Base-by-base conservation (phyloP, 2,329 filamentous ascomycete genomes). In the Beauveria rudraprayagi region DNA sequence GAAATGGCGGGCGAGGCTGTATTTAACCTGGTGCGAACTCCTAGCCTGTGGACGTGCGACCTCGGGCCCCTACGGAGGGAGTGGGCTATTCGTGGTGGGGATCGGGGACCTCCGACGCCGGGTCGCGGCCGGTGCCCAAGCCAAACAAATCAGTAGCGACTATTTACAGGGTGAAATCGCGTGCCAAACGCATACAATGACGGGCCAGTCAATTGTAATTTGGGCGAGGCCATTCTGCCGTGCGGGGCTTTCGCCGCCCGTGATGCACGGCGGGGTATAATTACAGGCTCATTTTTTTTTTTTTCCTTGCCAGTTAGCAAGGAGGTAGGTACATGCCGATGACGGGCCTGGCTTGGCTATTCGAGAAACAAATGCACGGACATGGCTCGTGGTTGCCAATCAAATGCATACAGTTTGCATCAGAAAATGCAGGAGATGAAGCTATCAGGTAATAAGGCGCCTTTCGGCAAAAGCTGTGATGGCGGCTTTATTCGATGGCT, bases 71-170 rank as follows among this genome's bases (percentile, higher is more conserved):
- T 43, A 50, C 56, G 60, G 47, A 47, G 51, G 51, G 19, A 10
- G 17, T 22, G 24, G 16, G 37, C 37, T 41, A 7, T 34, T 28
- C 30, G 60, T 60, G 63, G 63, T 64, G 66, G 62, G 58, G 65
- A 64, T 67, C 70, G 70, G 71, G 68, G 67, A 70, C 47, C 67
- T 72, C 72, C 71, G 72, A 67, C 65, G 66, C 67, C 66, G 67
- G 65, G 62, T 51, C 61, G 53, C 46, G 56, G 48, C 59, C 59
- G 61, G 47, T 43, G 56, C 34, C 44, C 37, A 48, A 30, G 47
- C n/a, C 41, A 19, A 56, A 22, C 24, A 26, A 26, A 24, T 24
- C 5, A 44, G n/a, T 30, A 26, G 19, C 26, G 44, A 9, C 51
- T 14, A n/a, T n/a, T n/a, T n/a, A 14, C 52, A 19, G 22, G 22